Percentiles rank a stretch among this genome's conserved stretches.
These are phyloP conservation scores for Entrophospora sp. DNA, from an alignment of 192 early-diverging fungal genomes.

Conservation along the genomic window DNA sequence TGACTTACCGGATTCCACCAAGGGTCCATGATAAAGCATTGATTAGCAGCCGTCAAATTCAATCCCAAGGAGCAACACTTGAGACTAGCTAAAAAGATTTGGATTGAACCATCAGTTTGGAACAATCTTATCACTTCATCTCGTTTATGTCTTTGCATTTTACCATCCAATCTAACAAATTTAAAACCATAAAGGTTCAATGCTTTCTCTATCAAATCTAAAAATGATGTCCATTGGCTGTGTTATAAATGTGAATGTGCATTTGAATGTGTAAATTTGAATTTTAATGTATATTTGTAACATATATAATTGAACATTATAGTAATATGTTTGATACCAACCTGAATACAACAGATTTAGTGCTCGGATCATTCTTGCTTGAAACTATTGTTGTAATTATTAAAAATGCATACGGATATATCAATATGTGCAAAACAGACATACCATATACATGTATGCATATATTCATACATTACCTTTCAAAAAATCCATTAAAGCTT, in stretches of 20 bases:
- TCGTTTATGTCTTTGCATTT: constrained; percentile 27
- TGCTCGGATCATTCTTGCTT: constrained; percentile 18
- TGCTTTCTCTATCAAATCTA: constrained; percentile 59
- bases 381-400: too few relatives aligned
- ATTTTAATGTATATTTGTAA: too few relatives aligned
- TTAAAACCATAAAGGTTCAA: constrained; percentile 45
- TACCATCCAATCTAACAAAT: constrained; percentile 55
- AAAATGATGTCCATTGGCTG: constrained; percentile 86
- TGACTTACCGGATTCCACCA: constrained; percentile 89
- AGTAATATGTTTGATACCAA: too few relatives aligned
- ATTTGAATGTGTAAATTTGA: too few relatives aligned
- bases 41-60: constrained; percentile 57
- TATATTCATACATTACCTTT: too few relatives aligned
- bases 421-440: too few relatives aligned
- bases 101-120: constrained; percentile 24
- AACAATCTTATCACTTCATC: constrained; percentile 32
- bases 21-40: constrained; percentile 60
- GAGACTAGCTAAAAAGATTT: constrained; percentile 52
- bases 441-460: too few relatives aligned
- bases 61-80: constrained; percentile 65
- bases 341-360: constrained; percentile 88
- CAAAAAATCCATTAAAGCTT: constrained; percentile 36
- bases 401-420: too few relatives aligned
- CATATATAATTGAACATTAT: too few relatives aligned
- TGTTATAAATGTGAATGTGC: too few relatives aligned